Base-by-base conservation (phyloP, 371 early-diverging fungal genomes). In the Mortierella sp. region DNA sequence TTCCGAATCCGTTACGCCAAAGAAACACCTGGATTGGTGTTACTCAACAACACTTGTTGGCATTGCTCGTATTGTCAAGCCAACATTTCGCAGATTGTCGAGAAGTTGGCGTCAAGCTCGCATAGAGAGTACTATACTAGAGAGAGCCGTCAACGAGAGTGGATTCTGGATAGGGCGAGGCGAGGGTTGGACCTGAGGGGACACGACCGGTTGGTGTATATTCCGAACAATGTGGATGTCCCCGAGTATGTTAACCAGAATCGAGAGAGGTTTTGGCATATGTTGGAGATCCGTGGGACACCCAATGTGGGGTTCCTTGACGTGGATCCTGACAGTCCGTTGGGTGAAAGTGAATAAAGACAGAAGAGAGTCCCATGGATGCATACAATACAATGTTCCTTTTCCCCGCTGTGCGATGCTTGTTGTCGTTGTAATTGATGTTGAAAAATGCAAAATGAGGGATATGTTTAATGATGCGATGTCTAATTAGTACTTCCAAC, bases 31-130 rank as follows among this genome's bases (percentile, higher is more conserved):
- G 58, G 58, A 2, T 11, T 58, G 11, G 28, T 26, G 0, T 11
- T 38, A 6, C 60, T 79, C 8, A 24, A 31, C 11, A 38, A 76
- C 42, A 52, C 63, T 7, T 75, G 83, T 16, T 68, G 50, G 34
- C 77, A 79, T 21, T 83, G 83, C 73, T 55, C 60, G 26, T 83
- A 74, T 60, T 79, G 82, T 38, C 70, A 79, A 28, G 14, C 70
- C 3, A 76, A 47, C 16, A 65, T 79, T 10, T 47, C 76, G 0
- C 28, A 68, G 31, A 65, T 79, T 9, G 11, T 79, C 24, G 11
- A 57, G 34, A 79, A 76, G n/a, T 34, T 76, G 14, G 44, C 55
- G 54, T 26, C 70, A 9, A 79, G 72, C 26, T 79, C 79, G 44
- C 79, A 79, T 52, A 9, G 9, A 47, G 83, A 79, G 60, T 60